Percentiles rank a stretch among this genome's conserved stretches.
These are phyloP conservation scores for Actinomucor elegans DNA, from an alignment of 371 early-diverging fungal genomes.

Conservation along the genomic window DNA sequence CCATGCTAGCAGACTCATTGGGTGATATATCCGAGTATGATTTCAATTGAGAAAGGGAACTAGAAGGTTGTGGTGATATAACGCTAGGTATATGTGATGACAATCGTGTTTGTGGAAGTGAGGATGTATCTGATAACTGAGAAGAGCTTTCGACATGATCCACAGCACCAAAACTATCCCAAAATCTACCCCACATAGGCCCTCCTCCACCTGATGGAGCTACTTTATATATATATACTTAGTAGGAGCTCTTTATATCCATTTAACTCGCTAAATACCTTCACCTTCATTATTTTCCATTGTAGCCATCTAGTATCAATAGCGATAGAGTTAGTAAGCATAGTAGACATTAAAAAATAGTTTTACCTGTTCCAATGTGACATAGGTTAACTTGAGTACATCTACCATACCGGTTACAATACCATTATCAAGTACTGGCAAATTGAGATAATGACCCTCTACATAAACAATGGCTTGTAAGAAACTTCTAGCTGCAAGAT, in stretches of 20 bases:
- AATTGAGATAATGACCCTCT: conserved; percentile 82
- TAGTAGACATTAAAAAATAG: too few species aligned
- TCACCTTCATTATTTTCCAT: conserved; percentile 1
- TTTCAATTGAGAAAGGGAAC: conserved; percentile 43
- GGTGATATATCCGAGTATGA: conserved; percentile 47
- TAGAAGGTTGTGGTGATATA: conserved; percentile 41
- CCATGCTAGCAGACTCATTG: conserved; percentile 47
- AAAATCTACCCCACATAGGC: conserved; percentile 47
- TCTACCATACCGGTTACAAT: conserved; percentile 87
- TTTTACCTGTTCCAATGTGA: conserved; percentile 70
- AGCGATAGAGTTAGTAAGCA: too few species aligned
- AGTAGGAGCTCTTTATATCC: too few species aligned
- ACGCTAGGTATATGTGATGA: conserved; percentile 12
- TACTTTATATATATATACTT: too few species aligned
- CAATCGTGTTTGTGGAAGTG: conserved; percentile 20
- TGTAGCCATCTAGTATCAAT: not conserved
- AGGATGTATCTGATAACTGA: conserved; percentile 33
- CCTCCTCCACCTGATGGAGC: too few species aligned
- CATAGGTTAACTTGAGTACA: conserved; percentile 87
- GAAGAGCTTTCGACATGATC: conserved; percentile 51
- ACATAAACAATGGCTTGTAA: not conserved
- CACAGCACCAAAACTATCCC: conserved; percentile 45
- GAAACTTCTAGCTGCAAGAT: too few species aligned
- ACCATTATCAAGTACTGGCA: conserved; percentile 87
- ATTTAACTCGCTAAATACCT: too few species aligned